These are phyloP conservation scores for Alternaria brassicae DNA, from an alignment of 2,329 filamentous ascomycete genomes.

Conservation along the genomic window DNA sequence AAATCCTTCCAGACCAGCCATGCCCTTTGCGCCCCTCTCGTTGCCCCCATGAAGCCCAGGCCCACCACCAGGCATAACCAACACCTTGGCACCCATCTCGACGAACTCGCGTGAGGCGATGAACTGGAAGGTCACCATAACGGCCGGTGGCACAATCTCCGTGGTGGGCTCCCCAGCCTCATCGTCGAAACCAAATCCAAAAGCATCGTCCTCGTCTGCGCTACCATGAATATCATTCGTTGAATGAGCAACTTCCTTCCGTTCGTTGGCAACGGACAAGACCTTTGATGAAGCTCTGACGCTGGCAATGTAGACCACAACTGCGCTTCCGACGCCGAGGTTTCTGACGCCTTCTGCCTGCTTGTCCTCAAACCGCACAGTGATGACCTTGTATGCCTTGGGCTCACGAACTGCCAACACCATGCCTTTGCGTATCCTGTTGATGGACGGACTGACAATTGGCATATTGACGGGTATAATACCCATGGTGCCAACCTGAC, in stretches of 20 bases:
- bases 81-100: slow-evolving; percentile 71
- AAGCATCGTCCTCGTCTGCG: slow-evolving; percentile 52
- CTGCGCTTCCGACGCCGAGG: slow-evolving; percentile 70
- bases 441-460: slow-evolving; percentile 40
- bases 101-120: slow-evolving; percentile 75
- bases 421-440: slow-evolving; percentile 76
- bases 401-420: slow-evolving; percentile 70
- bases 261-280: slow-evolving; percentile 54
- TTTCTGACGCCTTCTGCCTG: slow-evolving; percentile 64
- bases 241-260: too few relatives aligned
- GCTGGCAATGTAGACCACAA: slow-evolving; percentile 87
- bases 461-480: slow-evolving; percentile 60
- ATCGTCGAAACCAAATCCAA: slow-evolving; percentile 63
- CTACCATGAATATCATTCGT: slow-evolving; percentile 22
- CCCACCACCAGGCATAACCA: slow-evolving; percentile 75
- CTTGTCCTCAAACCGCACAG: slow-evolving; percentile 69
- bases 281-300: slow-evolving; percentile 83
- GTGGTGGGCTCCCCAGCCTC: slow-evolving; percentile 53
- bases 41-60: slow-evolving; percentile 65
- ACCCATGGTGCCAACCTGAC: slow-evolving; percentile 90
- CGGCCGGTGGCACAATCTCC: slow-evolving; percentile 42
- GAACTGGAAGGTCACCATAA: slow-evolving; percentile 68
- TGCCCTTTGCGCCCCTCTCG: slow-evolving; percentile 56
- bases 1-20: slow-evolving; percentile 72
- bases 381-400: slow-evolving; percentile 58